Percentiles rank a stretch among this genome's conserved stretches.
Evolutionary conservation across 805 yeast genomes (phyloP).

Genomic region (Wickerhamiella shivajii): DNA sequence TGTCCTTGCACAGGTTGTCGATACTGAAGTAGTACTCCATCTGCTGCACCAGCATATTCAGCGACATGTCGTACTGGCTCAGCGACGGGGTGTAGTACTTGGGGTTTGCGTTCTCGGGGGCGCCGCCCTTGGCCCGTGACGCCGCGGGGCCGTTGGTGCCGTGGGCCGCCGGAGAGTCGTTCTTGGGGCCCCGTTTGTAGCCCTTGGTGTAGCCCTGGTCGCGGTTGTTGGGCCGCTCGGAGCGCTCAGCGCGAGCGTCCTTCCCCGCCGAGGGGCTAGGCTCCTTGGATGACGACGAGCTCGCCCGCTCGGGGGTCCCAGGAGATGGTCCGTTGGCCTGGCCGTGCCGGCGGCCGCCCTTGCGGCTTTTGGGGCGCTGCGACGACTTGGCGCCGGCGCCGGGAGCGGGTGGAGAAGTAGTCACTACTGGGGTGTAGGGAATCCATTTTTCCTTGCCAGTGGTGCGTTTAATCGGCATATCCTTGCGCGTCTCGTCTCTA

Average conservation of each 20-base stretch:
- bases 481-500: constrained; percentile 6
- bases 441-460: constrained; percentile 40
- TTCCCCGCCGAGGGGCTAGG: background rate
- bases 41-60: constrained; percentile 36
- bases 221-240: background rate
- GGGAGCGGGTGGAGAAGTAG: constrained; percentile 9
- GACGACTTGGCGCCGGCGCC: constrained; percentile 3
- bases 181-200: background rate
- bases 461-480: constrained; percentile 11
- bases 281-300: background rate
- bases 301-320: constrained; percentile 1
- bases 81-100: constrained; percentile 7
- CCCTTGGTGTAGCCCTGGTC: background rate
- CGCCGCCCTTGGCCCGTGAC: constrained; percentile 2
- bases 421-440: constrained; percentile 18
- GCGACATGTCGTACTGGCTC: constrained; percentile 11
- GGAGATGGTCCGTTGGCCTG: no score
- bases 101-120: constrained; percentile 6
- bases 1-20: constrained; percentile 76
- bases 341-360: constrained; percentile 3
- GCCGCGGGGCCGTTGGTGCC: constrained; percentile 1
- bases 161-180: background rate
- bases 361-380: constrained; percentile 1
- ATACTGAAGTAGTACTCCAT: constrained; percentile 81
- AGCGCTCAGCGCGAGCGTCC: background rate